These are phyloP conservation scores for Yamadazyma insecticola DNA, from an alignment of 805 yeast species.

Conservation along the genomic window DNA sequence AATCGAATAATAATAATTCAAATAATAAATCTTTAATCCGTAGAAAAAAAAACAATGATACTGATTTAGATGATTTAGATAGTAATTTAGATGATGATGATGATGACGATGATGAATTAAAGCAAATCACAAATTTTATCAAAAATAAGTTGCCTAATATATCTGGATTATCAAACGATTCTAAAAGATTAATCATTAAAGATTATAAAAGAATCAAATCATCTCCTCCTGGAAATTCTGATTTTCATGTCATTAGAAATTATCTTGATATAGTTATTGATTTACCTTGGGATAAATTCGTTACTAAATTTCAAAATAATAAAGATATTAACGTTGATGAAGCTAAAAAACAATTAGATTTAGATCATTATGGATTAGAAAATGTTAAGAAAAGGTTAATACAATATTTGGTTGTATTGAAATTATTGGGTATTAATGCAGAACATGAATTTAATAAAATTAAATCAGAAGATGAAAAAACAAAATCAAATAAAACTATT, in stretches of 20 bases:
- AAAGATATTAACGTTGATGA: slow-evolving; percentile 46
- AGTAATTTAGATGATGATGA: slow-evolving; percentile 34
- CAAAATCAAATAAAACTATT: slow-evolving; percentile 9
- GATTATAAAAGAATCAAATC: slow-evolving; percentile 54
- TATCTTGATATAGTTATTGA: slow-evolving; percentile 64
- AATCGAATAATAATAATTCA: not conserved
- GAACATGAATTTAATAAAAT: slow-evolving; percentile 15
- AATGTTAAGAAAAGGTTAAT: slow-evolving; percentile 60
- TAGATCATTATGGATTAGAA: slow-evolving; percentile 41
- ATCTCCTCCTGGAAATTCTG: slow-evolving; percentile 46
- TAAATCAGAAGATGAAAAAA: not conserved
- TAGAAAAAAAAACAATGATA: slow-evolving; percentile 5
- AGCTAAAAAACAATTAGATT: slow-evolving; percentile 35
- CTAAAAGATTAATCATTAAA: slow-evolving; percentile 35
- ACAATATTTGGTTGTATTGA: slow-evolving; percentile 76
- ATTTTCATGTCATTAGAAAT: slow-evolving; percentile 59
- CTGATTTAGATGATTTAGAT: slow-evolving; percentile 31
- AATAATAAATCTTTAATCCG: slow-evolving; percentile 14
- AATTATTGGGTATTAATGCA: slow-evolving; percentile 44
- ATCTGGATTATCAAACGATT: slow-evolving; percentile 28
- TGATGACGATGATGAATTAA: slow-evolving; percentile 42
- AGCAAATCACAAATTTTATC: slow-evolving; percentile 32
- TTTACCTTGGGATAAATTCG: slow-evolving; percentile 52
- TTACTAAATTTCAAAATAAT: slow-evolving; percentile 27
- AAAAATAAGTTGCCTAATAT: slow-evolving; percentile 33